phyloP scores from a whole-genome alignment of 2,329 filamentous ascomycete genomes.

The Colletotrichum echinochloae region DNA sequence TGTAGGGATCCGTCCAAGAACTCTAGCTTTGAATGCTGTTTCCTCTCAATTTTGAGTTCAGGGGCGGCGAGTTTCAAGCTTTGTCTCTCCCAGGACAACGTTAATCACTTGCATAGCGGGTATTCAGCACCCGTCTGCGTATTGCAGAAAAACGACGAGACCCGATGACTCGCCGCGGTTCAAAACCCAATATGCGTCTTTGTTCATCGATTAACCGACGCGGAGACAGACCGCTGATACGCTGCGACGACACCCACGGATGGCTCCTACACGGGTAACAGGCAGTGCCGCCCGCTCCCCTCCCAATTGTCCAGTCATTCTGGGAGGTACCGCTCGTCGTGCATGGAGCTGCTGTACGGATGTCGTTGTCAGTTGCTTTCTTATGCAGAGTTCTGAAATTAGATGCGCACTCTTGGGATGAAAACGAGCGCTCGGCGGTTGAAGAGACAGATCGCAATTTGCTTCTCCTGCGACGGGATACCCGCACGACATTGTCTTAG shows the following conservation, averaged over 20 bases:
- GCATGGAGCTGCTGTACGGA: constrained; percentile 34
- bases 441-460: constrained; percentile 4
- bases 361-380: constrained; percentile 31
- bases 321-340: neutral
- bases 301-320: constrained; percentile 22
- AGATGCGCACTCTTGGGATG: constrained; percentile 29
- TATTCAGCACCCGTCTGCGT: neutral
- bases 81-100: neutral
- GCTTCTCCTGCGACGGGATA: constrained; percentile 2
- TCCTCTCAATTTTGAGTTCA: constrained; percentile 34
- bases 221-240: neutral
- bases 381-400: constrained; percentile 40
- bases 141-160: neutral
- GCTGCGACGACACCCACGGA: neutral
- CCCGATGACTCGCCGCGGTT: neutral
- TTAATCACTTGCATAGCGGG: constrained; percentile 12
- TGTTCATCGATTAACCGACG: neutral
- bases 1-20: constrained; percentile 19
- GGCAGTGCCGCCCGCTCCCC: neutral
- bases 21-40: constrained; percentile 30
- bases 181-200: neutral
- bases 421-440: constrained; percentile 9
- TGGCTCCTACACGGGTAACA: neutral
- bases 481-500: constrained; percentile 1
- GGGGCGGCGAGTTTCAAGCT: constrained; percentile 14